These are phyloP conservation scores for Sarocladium oryzae DNA, from an alignment of 2,329 filamentous ascomycete genomes.

Conservation along the genomic window DNA sequence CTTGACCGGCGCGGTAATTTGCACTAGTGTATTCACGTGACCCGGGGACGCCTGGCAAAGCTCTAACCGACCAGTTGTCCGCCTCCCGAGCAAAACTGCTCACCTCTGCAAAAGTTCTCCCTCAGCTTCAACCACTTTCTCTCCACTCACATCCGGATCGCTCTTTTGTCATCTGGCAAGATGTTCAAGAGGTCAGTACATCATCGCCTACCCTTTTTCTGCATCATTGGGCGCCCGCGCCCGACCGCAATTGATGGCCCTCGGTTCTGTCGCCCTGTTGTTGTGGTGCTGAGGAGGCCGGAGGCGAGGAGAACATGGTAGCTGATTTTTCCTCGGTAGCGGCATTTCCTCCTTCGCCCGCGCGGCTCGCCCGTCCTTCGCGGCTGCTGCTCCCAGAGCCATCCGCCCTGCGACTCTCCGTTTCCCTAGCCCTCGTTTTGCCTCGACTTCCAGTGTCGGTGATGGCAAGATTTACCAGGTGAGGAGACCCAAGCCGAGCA, in stretches of 20 bases:
- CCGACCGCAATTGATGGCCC: constrained; percentile 35
- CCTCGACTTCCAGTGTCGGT: constrained; percentile 51
- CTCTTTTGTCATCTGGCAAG: constrained; percentile 63
- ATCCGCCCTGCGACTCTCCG: constrained; percentile 50
- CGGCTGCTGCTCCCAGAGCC: constrained; percentile 49
- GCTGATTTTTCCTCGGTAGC: constrained; percentile 37
- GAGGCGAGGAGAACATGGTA: constrained; percentile 9
- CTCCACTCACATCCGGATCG: constrained; percentile 54
- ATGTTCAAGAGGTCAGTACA: constrained; percentile 75
- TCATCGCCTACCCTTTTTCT: background rate
- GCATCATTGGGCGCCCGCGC: background rate
- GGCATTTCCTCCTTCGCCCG: constrained; percentile 60
- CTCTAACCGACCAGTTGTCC: constrained; percentile 36
- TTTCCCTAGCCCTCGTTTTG: constrained; percentile 51
- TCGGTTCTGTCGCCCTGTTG: constrained; percentile 11
- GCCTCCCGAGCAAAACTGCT: constrained; percentile 41
- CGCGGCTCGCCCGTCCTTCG: constrained; percentile 55
- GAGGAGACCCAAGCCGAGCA: constrained; percentile 21
- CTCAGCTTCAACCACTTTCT: constrained; percentile 43
- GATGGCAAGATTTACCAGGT: constrained; percentile 66
- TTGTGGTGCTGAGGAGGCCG: constrained; percentile 3
- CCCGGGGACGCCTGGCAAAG: constrained; percentile 24
- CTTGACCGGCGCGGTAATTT: constrained; percentile 22
- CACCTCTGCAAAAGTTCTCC: constrained; percentile 42
- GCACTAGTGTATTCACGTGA: constrained; percentile 32